These are phyloP conservation scores for Coniochaeta sp. DNA, from an alignment of 2,329 filamentous ascomycete genomes.

Conservation along the genomic window DNA sequence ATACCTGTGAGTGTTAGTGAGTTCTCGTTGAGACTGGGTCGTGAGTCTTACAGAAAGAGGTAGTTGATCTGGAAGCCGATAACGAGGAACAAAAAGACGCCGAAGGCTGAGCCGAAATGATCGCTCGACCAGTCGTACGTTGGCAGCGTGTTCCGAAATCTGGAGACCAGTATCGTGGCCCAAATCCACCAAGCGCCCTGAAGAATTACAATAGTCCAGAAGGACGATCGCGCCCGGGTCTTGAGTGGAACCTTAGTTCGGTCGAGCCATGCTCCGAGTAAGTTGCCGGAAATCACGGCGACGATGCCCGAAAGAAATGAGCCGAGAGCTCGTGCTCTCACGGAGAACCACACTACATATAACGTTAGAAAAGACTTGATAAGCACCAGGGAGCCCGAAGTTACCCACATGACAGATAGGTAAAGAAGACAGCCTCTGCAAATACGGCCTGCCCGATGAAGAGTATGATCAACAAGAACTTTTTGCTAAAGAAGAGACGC, in stretches of 20 bases:
- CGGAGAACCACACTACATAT: constrained; percentile 55
- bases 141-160: constrained; percentile 48
- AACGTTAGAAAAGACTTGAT: constrained; percentile 2
- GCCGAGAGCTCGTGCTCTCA: constrained; percentile 60
- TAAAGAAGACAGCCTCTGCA: constrained; percentile 65
- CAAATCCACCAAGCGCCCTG: constrained; percentile 69
- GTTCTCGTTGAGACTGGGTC: neutral
- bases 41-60: constrained; percentile 46
- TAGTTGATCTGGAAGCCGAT: constrained; percentile 68
- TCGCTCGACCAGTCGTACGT: constrained; percentile 57
- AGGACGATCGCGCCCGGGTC: constrained; percentile 44
- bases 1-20: constrained; percentile 36
- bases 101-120: constrained; percentile 60
- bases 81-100: constrained; percentile 59
- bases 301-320: constrained; percentile 64
- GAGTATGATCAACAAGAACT: constrained; percentile 57
- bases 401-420: constrained; percentile 45
- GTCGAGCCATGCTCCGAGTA: constrained; percentile 60
- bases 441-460: constrained; percentile 67
- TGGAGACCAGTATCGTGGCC: constrained; percentile 57
- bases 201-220: constrained; percentile 42
- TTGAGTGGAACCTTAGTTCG: constrained; percentile 45
- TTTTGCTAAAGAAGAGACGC: constrained; percentile 50
- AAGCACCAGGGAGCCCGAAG: neutral
- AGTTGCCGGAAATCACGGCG: constrained; percentile 56